Base-by-base conservation (phyloP, 2,329 filamentous ascomycete species). In the Aspergillus nomiae region DNA sequence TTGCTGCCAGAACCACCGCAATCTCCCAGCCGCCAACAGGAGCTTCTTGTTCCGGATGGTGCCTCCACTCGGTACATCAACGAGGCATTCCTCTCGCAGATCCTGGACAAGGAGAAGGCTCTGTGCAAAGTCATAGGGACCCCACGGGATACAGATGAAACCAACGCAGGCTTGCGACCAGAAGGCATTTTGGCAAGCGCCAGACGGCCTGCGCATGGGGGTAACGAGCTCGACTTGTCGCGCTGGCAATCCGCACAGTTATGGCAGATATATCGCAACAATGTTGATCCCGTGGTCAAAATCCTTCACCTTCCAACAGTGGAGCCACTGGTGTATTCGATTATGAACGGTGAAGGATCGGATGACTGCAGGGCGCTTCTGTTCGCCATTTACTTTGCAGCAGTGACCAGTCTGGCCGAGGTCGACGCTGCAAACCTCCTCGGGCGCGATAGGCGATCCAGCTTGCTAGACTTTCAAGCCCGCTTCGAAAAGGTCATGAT, bases 401-500 rank as follows among this genome's bases (percentile, higher is more conserved):
- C 65, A 5, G 59, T 63, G 10, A 66, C 65, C 8, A 68, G 65
- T 46, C 60, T 60, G 4, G 26, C 50, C n/a, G 50, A 56, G 1
- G 58, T 59, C 21, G 61, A 66, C 34, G 63, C 64, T 7, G 46
- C 55, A 7, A 58, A 65, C 5, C 53, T 67, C 10, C 56, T 67
- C 3, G 64, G 62, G 4, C 56, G 61, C 45, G 58, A 63, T n/a
- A 51, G 63, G 8, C 60, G 61, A 9, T 46, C 58, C 21, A 58
- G 55, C 11, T 38, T 68, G 7, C 43, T 46, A 11, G 43, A 41
- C n/a, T 67, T 61, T 45, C 61, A 67, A 30, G 38, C 38, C 26
- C 61, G 65, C 5, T 48, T 79, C 3, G 78, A 80, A 60, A 72
- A 76, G 50, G 67, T 74, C 14, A 65, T 80, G 8, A 71, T 77